A percentile compares a stretch with the other conserved stretches of the same genome.
phyloP scores from a whole-genome alignment of 306 rosid species.

The Arachis hypogaea region DNA sequence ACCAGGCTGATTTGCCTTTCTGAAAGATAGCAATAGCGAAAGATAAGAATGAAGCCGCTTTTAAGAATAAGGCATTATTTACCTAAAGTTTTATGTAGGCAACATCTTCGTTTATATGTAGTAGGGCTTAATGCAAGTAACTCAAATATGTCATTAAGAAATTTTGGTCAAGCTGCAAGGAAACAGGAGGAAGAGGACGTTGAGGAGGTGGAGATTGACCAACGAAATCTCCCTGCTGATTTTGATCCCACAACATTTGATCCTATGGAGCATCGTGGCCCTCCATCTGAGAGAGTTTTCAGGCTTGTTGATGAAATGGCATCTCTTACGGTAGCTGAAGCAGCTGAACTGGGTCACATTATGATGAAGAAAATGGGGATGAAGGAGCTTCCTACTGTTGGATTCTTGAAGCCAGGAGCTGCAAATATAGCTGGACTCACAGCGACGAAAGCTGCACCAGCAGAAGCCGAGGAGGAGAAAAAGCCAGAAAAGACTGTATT shows the following conservation, averaged over 20 bases:
- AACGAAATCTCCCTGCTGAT: slow-evolving; percentile 91
- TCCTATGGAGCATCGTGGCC: slow-evolving; percentile 81
- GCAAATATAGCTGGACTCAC: slow-evolving; percentile 69
- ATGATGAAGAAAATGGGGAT: slow-evolving; percentile 72
- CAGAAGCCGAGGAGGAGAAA: slow-evolving; percentile 73
- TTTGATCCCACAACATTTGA: slow-evolving; percentile 85
- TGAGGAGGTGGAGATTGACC: slow-evolving; percentile 87
- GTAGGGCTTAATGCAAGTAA: slow-evolving; percentile 35
- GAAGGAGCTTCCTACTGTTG: slow-evolving; percentile 66
- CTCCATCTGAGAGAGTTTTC: slow-evolving; percentile 78
- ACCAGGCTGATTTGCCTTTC: slow-evolving; percentile 39
- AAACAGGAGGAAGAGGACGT: slow-evolving; percentile 71
- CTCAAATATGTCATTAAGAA: slow-evolving; percentile 45
- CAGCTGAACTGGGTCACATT: slow-evolving; percentile 71
- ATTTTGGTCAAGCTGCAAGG: slow-evolving; percentile 69
- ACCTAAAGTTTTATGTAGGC: slow-evolving; percentile 50
- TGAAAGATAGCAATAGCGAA: slow-evolving; percentile 29
- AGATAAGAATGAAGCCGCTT: slow-evolving; percentile 63
- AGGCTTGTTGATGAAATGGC: slow-evolving; percentile 87
- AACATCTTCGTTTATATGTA: slow-evolving; percentile 31
- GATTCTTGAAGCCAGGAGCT: slow-evolving; percentile 76
- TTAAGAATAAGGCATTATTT: slow-evolving; percentile 57
- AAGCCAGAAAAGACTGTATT: slow-evolving; percentile 78
- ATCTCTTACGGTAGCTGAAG: slow-evolving; percentile 72
- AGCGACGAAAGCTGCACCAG: slow-evolving; percentile 55